Conservation (phyloP, 768 basidiomycete species). For the Trametes meyenii region DNA sequence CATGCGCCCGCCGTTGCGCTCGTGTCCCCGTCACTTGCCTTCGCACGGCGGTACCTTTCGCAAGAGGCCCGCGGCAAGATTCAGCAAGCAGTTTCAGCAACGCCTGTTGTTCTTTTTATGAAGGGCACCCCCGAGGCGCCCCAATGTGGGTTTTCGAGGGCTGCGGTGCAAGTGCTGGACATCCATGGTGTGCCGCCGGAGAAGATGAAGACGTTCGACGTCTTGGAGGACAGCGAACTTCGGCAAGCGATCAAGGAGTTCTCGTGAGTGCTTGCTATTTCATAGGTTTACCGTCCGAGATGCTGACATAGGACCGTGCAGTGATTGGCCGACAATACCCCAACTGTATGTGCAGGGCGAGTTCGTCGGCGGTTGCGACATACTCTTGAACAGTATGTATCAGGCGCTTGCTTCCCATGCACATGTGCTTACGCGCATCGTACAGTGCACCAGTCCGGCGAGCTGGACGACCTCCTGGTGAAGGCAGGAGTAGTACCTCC, state of each 20-base stretch:
- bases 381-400: conserved; percentile 71
- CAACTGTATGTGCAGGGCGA: conserved; percentile 94
- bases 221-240: conserved; percentile 83
- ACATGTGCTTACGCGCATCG: conserved; percentile 3
- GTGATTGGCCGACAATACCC: conserved; percentile 98
- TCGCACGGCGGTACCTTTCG: conserved; percentile 55
- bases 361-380: conserved; percentile 97
- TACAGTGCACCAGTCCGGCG: conserved; percentile 94
- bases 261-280: conserved; percentile 64
- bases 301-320: conserved; percentile 36
- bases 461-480: conserved; percentile 81
- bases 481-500: conserved; percentile 72
- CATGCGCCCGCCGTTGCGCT: conserved; percentile 20
- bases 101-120: conserved; percentile 96
- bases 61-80: conserved; percentile 64
- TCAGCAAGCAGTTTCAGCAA: conserved; percentile 70
- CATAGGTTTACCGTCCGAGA: not conserved
- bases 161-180: conserved; percentile 88
- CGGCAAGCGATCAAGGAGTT: conserved; percentile 92
- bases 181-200: conserved; percentile 77
- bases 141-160: conserved; percentile 95
- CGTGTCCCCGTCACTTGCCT: conserved; percentile 28
- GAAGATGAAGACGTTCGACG: conserved; percentile 89
- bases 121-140: conserved; percentile 89
- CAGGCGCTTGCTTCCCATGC: not conserved